These are phyloP conservation scores for Tricholoma flavovirens DNA, from an alignment of 768 basidiomycete genomes.

Conservation along the genomic window DNA sequence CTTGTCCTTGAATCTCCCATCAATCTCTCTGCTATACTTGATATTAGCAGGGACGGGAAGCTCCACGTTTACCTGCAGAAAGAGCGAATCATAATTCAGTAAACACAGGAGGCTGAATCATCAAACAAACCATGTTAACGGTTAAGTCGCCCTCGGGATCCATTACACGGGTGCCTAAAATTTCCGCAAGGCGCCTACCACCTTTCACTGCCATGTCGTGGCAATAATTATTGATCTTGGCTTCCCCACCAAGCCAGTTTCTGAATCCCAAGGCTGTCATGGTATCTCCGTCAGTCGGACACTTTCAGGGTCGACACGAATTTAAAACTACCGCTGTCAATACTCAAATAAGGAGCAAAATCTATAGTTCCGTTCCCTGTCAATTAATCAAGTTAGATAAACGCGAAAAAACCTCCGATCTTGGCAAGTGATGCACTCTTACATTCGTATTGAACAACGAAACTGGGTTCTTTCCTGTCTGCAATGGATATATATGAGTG, in stretches of 20 bases:
- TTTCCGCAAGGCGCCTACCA: constrained; percentile 54
- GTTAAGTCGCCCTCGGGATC: constrained; percentile 62
- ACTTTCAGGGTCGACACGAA: background rate
- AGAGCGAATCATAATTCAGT: background rate
- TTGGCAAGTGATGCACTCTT: background rate
- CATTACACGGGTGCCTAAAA: constrained; percentile 60
- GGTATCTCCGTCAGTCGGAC: background rate
- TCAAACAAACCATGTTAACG: constrained; percentile 57
- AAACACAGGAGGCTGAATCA: background rate
- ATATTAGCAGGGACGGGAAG: constrained; percentile 29
- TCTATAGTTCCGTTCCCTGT: constrained; percentile 60
- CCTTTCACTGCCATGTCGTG: constrained; percentile 66
- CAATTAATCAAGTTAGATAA: background rate
- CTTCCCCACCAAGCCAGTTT: constrained; percentile 74
- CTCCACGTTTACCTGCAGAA: constrained; percentile 33
- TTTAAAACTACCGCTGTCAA: constrained; percentile 37
- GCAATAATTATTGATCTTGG: constrained; percentile 69
- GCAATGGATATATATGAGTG: constrained; percentile 40
- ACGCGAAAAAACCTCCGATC: background rate
- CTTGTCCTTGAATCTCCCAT: constrained; percentile 23
- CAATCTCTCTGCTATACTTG: constrained; percentile 15
- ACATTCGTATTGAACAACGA: constrained; percentile 42
- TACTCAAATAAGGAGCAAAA: constrained; percentile 42
- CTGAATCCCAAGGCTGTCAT: constrained; percentile 69
- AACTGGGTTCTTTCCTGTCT: constrained; percentile 29